phyloP scores from a whole-genome alignment of 495 filamentous ascomycete species.

The Xylaria cubensis region DNA sequence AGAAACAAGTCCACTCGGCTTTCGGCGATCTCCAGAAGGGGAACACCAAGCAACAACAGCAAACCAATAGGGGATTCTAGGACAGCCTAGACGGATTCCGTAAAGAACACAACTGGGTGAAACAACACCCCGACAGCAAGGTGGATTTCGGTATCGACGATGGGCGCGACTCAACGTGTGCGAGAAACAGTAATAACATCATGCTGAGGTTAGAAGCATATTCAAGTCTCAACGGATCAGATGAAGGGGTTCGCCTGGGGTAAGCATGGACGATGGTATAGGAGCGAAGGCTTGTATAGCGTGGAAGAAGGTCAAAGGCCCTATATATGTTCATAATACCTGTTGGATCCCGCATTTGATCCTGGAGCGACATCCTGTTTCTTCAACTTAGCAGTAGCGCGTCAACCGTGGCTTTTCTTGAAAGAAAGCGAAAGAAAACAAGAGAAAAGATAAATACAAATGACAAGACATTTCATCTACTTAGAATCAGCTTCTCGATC shows the following conservation, averaged over 20 bases:
- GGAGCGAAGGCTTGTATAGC: conserved; percentile 27
- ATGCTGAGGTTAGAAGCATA: neutral
- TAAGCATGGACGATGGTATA: conserved; percentile 21
- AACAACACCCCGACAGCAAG: neutral
- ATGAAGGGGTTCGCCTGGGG: neutral
- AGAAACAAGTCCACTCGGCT: conserved; percentile 76
- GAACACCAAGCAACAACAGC: conserved; percentile 36
- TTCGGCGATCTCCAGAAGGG: conserved; percentile 79
- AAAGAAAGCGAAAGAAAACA: conserved; percentile 15
- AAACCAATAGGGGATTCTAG: conserved; percentile 23
- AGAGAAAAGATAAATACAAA: conserved; percentile 20
- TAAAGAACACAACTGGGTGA: neutral
- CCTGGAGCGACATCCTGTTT: conserved; percentile 11
- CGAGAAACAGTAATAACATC: neutral
- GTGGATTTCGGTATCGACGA: neutral
- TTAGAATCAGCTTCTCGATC: neutral
- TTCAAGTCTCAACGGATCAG: neutral
- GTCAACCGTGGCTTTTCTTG: conserved; percentile 10
- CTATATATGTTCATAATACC: conserved; percentile 20
- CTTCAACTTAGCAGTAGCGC: conserved; percentile 8
- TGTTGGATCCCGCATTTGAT: conserved; percentile 23
- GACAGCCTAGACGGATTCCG: neutral
- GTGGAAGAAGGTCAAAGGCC: conserved; percentile 11
- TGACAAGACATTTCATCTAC: conserved; percentile 22
- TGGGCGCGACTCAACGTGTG: neutral